Base-by-base conservation (phyloP, 2,329 filamentous ascomycete species). In the Capronia americana region DNA sequence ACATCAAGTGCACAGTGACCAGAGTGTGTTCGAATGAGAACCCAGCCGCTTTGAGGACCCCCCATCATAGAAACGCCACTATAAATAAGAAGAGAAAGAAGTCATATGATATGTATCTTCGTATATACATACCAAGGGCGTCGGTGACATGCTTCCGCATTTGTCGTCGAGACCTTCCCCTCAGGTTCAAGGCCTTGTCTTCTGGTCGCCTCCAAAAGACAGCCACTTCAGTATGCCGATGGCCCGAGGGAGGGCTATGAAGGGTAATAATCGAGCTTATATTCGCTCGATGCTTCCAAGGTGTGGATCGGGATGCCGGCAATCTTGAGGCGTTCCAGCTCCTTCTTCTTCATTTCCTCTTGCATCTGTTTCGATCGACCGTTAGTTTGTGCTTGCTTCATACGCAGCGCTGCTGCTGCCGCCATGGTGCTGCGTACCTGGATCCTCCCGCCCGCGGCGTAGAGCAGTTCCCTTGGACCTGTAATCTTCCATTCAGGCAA, bases 401-500 rank as follows among this genome's bases (percentile, higher is more conserved):
- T 11, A 34, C 32, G 10, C 32, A 34, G 11, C 10, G 30, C 30
- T 32, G 30, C 30, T 32, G 30, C 30, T 32, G 30, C 30, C 32
- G 32, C 11, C 10, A 34, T 12, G 32, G 32, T 26, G n/a, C 3
- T 38, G n/a, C 58, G 3, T 61, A 61, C 58, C 58, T 61, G 34
- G 12, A 61, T 54, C 23, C 58, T 38, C n/a, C 58, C 48, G 5
- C 58, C 58, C 7, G 58, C 79, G 2, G 82, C 81, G n/a, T 82
- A 75, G 64, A 85, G 75, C 30, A 65, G 69, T 64, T 81, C 79
- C 65, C 84, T 79, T 61, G 77, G 74, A 0, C 75, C 78, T 8
- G 75, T 75, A 58, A 85, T 83, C 72, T 77, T 80, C 83, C 84
- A 86, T 3, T 79, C 81, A 6, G 71, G 68, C 28, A 86, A 67